Conservation (phyloP, 2,329 filamentous ascomycete species). For the Colletotrichum sp. region DNA sequence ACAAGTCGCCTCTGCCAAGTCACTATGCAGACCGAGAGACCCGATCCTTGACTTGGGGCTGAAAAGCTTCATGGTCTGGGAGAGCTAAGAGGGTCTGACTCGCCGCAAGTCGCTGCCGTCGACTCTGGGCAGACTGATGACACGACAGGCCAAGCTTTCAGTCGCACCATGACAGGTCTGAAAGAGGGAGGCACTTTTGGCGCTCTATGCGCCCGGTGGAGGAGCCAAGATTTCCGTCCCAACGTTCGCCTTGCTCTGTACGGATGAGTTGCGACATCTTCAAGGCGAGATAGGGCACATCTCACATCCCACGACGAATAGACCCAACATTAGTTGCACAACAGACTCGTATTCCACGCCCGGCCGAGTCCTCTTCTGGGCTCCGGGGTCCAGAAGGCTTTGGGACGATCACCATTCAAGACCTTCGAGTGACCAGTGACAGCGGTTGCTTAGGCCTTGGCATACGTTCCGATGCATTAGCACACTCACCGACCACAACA, state of each 20-base stretch:
- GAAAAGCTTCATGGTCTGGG: background rate
- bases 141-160: conserved; percentile 13
- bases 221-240: background rate
- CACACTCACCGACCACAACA: background rate
- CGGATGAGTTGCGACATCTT: background rate
- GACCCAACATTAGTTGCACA: conserved; percentile 1
- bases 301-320: background rate
- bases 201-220: background rate
- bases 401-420: conserved; percentile 3
- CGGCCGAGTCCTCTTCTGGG: background rate
- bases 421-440: background rate
- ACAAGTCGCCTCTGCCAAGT: conserved; percentile 3
- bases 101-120: background rate
- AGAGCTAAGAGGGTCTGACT: background rate
- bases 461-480: conserved; percentile 13
- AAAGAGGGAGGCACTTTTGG: background rate
- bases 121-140: background rate
- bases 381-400: background rate
- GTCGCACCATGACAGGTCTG: background rate
- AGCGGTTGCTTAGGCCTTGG: background rate
- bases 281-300: background rate
- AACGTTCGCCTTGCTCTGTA: background rate
- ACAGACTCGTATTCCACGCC: conserved; percentile 14
- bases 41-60: conserved; percentile 1
- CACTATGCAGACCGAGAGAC: conserved; percentile 4